Percentiles rank a stretch among this genome's conserved stretches.
Conservation (phyloP, 1,284 basidiomycete genomes). For the Volvariella surrecta region DNA sequence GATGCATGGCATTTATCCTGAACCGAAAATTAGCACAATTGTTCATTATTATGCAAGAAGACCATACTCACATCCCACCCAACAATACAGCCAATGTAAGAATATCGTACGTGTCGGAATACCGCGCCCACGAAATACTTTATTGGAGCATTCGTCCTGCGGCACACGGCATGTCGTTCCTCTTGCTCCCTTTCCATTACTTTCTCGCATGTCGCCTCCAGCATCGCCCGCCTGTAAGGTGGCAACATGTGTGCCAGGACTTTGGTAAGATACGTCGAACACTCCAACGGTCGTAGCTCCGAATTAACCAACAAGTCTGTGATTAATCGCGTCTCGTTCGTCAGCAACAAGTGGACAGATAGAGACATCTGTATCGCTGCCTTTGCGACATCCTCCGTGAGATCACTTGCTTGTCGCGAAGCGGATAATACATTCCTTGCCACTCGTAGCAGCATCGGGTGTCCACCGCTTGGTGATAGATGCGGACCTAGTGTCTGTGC, state of each 20-base stretch:
- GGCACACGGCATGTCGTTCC: constrained; percentile 17
- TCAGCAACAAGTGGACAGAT: constrained; percentile 18
- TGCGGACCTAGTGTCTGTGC: constrained; percentile 13
- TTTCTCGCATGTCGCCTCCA: constrained; percentile 13
- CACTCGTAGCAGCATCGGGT: constrained; percentile 28
- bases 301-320: constrained; percentile 20
- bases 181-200: constrained; percentile 24
- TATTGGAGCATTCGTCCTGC: constrained; percentile 19
- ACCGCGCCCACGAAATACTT: constrained; percentile 43
- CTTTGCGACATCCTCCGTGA: constrained; percentile 11
- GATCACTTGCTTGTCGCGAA: constrained; percentile 5
- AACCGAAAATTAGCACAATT: constrained; percentile 1
- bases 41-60: constrained; percentile 1
- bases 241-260: constrained; percentile 22
- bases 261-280: constrained; percentile 16
- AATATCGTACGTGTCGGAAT: constrained; percentile 33
- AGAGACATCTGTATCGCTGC: constrained; percentile 19
- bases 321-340: constrained; percentile 15
- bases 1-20: constrained; percentile 34
- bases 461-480: constrained; percentile 23
- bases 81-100: constrained; percentile 39
- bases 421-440: constrained; percentile 15
- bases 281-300: constrained; percentile 16
- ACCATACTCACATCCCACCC: constrained; percentile 42
- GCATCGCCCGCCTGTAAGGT: constrained; percentile 9